Conservation (phyloP, 352 stramenopile species). For the Aphanomyces astaci region DNA sequence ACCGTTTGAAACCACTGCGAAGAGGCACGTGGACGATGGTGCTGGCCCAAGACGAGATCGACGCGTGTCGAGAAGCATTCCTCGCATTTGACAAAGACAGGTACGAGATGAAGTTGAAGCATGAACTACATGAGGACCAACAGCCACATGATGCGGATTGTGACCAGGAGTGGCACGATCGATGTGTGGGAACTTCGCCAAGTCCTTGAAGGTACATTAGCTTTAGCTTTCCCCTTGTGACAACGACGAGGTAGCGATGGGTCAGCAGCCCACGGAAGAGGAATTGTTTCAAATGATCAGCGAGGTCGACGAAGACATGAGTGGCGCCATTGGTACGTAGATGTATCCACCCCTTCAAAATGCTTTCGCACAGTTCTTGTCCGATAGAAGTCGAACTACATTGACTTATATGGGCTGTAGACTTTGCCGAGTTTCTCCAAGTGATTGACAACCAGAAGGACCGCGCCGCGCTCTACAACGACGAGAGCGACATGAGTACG, state of each 20-base stretch:
- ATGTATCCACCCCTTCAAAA: no score
- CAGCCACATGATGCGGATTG: no score
- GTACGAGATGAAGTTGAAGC: conserved; percentile 24
- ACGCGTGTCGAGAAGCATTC: conserved; percentile 94
- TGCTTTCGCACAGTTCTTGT: no score
- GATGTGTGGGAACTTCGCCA: conserved; percentile 90
- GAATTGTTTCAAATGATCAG: conserved; percentile 97
- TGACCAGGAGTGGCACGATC: conserved; percentile 85
- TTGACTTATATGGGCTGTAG: conserved; percentile 20
- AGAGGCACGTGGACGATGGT: no score
- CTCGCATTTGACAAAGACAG: conserved; percentile 95
- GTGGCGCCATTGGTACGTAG: conserved; percentile 71
- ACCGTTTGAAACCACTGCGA: no score
- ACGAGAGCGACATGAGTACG: conserved; percentile 95
- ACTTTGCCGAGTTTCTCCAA: conserved; percentile 97
- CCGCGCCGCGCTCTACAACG: conserved; percentile 89
- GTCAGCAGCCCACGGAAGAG: conserved; percentile 91
- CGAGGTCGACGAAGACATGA: conserved; percentile 88
- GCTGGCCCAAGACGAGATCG: conserved; percentile 94
- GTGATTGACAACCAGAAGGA: conserved; percentile 98
- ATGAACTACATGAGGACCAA: no score
- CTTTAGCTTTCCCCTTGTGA: not conserved
- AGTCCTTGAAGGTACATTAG: conserved; percentile 84
- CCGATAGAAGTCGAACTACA: no score
- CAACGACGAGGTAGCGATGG: conserved; percentile 1